Evolutionary conservation across 1,284 basidiomycete genomes (phyloP).

Genomic region (Ceratobasidium papillatum): DNA sequence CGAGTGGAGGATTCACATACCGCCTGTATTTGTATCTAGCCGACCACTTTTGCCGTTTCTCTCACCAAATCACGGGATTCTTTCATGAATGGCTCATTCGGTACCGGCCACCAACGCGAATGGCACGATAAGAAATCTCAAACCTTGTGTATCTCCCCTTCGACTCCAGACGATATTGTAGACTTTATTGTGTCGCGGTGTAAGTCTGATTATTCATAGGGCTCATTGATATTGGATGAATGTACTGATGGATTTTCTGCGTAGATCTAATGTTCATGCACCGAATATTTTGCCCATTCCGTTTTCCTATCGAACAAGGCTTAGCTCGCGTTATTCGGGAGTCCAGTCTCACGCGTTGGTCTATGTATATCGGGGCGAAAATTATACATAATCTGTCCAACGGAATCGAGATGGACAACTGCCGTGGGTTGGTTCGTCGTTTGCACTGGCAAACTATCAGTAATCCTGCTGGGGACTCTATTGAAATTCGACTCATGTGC

Average conservation of each 20-base stretch:
- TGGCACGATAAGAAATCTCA: neutral
- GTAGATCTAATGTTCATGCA: neutral
- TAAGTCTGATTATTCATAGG: neutral
- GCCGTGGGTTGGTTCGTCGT: neutral
- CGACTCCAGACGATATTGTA: neutral
- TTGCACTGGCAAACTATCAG: neutral
- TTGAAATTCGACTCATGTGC: neutral
- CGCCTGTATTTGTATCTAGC: neutral
- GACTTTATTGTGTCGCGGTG: neutral
- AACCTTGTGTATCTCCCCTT: neutral
- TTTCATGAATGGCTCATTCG: too few species aligned
- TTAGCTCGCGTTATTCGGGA: neutral
- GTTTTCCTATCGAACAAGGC: neutral
- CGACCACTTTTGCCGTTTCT: neutral
- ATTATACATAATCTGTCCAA: neutral
- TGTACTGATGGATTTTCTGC: neutral
- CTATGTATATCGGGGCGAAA: constrained; percentile 17
- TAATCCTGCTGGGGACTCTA: neutral
- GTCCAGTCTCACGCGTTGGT: constrained; percentile 18
- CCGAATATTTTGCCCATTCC: neutral
- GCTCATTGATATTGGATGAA: too few species aligned
- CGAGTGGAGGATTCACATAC: neutral
- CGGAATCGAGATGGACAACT: neutral
- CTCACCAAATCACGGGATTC: neutral
- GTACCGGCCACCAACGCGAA: too few species aligned